These are phyloP conservation scores for Fusarium bulbicola DNA, from an alignment of 2,329 filamentous ascomycete species.

Conservation along the genomic window DNA sequence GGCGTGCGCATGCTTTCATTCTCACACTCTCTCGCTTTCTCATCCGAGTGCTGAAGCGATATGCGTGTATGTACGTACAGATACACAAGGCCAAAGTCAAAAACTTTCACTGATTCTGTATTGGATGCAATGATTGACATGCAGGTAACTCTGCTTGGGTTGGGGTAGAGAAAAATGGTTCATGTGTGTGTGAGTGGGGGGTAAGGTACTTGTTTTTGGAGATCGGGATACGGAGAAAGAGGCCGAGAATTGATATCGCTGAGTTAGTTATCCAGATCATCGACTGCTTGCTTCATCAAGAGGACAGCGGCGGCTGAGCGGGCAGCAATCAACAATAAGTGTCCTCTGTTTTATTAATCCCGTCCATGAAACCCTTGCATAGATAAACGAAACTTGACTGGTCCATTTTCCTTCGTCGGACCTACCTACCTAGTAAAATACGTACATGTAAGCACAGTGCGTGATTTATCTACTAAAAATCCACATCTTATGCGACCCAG, in stretches of 20 bases:
- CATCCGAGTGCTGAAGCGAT: neutral
- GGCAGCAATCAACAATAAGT: neutral
- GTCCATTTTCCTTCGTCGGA: slow-evolving; percentile 10
- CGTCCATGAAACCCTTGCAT: neutral
- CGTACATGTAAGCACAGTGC: slow-evolving; percentile 30
- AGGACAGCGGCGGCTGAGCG: neutral
- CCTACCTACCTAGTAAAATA: neutral
- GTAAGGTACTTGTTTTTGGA: neutral
- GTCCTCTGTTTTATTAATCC: slow-evolving; percentile 1
- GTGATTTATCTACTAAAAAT: slow-evolving; percentile 17
- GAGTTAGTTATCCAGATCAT: neutral
- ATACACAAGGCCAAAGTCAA: slow-evolving; percentile 9
- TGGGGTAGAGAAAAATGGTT: slow-evolving; percentile 16
- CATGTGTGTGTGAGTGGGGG: slow-evolving; percentile 23
- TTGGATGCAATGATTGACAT: slow-evolving; percentile 15
- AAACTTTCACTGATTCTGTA: slow-evolving; percentile 22
- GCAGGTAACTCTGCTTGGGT: slow-evolving; percentile 8
- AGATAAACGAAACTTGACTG: slow-evolving; percentile 9
- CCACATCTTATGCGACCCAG: slow-evolving; percentile 36
- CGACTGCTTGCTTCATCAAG: neutral
- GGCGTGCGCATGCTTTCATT: slow-evolving; percentile 23
- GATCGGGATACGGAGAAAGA: neutral
- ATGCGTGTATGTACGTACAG: slow-evolving; percentile 5
- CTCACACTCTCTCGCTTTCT: neutral
- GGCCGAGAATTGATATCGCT: neutral